Base-by-base conservation (phyloP, 257 asterid genomes). In the Mentha longifolia region DNA sequence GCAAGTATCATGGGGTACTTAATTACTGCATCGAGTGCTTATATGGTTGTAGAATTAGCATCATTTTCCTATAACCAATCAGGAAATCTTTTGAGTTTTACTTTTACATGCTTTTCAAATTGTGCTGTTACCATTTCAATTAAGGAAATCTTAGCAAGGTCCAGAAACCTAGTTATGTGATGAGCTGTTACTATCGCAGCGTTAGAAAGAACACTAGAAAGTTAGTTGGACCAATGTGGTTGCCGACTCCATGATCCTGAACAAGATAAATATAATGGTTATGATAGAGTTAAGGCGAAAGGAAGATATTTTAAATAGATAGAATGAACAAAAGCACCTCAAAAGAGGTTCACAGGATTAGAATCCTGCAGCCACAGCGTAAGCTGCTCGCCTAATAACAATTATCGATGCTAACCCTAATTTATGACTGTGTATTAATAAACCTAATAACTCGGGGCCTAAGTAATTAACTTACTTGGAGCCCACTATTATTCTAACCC, bases 21-120 rank as follows among this genome's bases (percentile, higher is more conserved):
- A 31, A 57, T 35, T 47, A 16, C 59, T 43, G 63, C 74, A 60
- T 80, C 55, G 30, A 60, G 31, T 43, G 49, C 11, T 73, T 78
- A 41, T 54, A 55, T 54, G 28, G 42, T 42, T 73, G 13, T 47
- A 11, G 16, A 50, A 67, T 22, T 33, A 41, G 45, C 47, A 54
- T 4, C 43, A 31, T 64, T 57, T 57, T 14, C 19, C 39, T 25
- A 5, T 63, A 42, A 17, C 19, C 56, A 13, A 35, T 25, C 61
- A 15, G 66, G 49, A 45, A 55, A 50, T 25, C 28, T 62, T 55
- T 72, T 63, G 17, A 15, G 41, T 17, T 74, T 33, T 45, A 5
- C 54, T 56, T 58, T 47, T 52, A 9, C 50, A 22, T 61, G 67
- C 60, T 50, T 77, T 72, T 52, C 41, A 43, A 41, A 63, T 61